These are phyloP conservation scores for Trypanosoma congolense DNA, from an alignment of 208 protist genomes.

Conservation along the genomic window DNA sequence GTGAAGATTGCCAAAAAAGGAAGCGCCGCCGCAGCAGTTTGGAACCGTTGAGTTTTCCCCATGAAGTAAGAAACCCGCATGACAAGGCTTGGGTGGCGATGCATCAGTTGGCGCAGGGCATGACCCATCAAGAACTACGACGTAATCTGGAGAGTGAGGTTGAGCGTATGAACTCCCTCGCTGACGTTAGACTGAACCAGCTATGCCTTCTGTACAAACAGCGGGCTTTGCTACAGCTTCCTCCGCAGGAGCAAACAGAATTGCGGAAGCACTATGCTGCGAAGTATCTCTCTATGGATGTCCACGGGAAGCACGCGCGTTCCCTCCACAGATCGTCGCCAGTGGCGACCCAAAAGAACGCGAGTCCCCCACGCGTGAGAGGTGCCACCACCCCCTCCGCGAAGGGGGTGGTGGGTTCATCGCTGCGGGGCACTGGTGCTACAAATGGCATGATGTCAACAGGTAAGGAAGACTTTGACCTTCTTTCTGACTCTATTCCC, in stretches of 20 bases:
- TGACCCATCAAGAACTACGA: conserved; percentile 43
- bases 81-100: conserved; percentile 4
- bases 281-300: conserved; percentile 9
- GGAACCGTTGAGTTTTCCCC: neutral
- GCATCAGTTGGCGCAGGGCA: conserved; percentile 18
- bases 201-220: conserved; percentile 59
- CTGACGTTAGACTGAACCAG: conserved; percentile 38
- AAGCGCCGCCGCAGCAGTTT: neutral
- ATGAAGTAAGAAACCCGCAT: neutral
- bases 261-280: conserved; percentile 36
- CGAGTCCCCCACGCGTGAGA: neutral
- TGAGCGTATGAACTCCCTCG: conserved; percentile 36
- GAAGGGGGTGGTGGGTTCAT: neutral
- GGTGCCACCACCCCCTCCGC: neutral
- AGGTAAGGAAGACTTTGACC: conserved; percentile 15
- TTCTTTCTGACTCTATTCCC: conserved; percentile 17
- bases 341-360: neutral
- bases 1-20: conserved; percentile 1
- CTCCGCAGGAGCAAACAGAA: conserved; percentile 34
- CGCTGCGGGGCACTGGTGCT: conserved; percentile 3
- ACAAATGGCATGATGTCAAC: neutral
- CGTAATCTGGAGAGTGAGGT: conserved; percentile 40
- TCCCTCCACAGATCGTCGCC: neutral
- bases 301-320: neutral
- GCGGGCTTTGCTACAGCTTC: conserved; percentile 32